Conservation (phyloP, 495 filamentous ascomycete genomes). For the Daldinia childiae region DNA sequence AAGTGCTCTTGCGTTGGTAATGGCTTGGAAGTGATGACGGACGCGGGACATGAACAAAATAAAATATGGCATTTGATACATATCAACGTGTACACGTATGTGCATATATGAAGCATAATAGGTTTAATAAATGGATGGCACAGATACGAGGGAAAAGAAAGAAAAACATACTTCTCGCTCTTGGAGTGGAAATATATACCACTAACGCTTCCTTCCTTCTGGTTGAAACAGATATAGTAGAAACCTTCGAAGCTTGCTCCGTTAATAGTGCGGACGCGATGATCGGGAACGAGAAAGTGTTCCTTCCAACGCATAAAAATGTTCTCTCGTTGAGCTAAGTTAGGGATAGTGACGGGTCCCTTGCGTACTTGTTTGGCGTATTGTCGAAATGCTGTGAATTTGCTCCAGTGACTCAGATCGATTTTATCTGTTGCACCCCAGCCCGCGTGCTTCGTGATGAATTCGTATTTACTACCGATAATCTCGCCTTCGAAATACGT, state of each 20-base stretch:
- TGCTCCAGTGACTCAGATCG: conserved; percentile 92
- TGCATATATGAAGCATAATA: neutral
- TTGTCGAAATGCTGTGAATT: conserved; percentile 86
- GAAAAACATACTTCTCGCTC: conserved; percentile 83
- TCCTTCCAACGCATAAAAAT: conserved; percentile 99
- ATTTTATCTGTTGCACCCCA: conserved; percentile 96
- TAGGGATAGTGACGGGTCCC: conserved; percentile 61
- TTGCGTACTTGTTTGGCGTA: conserved; percentile 77
- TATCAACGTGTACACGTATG: neutral
- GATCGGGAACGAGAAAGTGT: conserved; percentile 96
- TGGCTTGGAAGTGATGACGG: neutral
- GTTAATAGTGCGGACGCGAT: conserved; percentile 85
- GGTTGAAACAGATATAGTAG: conserved; percentile 99
- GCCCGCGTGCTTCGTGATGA: conserved; percentile 84
- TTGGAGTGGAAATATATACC: conserved; percentile 98
- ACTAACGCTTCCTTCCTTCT: conserved; percentile 80
- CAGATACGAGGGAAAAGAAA: neutral
- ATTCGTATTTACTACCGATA: conserved; percentile 93
- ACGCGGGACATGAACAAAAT: neutral
- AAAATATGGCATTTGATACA: neutral
- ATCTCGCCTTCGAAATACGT: conserved; percentile 99
- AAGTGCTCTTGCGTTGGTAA: neutral
- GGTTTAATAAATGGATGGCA: neutral
- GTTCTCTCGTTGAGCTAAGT: conserved; percentile 84
- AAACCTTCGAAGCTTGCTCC: conserved; percentile 99